phyloP scores from a whole-genome alignment of 2,329 filamentous ascomycete species.

The Didymosphaeria variabile region DNA sequence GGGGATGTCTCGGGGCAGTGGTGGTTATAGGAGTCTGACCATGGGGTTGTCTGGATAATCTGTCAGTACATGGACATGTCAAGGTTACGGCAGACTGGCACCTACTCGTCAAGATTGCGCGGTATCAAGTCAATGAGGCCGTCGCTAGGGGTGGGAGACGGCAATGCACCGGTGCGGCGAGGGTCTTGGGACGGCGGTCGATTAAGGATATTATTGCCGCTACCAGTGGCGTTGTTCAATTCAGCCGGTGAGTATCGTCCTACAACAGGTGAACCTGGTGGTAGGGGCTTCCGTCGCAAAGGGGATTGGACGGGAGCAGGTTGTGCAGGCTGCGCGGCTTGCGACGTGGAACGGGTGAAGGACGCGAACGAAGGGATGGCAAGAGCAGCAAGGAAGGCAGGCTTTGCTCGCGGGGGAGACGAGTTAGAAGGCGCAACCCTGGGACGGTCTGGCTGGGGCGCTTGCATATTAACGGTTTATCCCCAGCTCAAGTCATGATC shows the following conservation, averaged over 20 bases:
- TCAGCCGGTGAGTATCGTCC: constrained; percentile 53
- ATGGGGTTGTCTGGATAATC: constrained; percentile 45
- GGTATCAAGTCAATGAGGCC: constrained; percentile 44
- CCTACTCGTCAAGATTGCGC: constrained; percentile 52
- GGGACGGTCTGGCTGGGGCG: constrained; percentile 30
- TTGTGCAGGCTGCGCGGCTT: constrained; percentile 52
- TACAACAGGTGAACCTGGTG: constrained; percentile 59
- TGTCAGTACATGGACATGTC: constrained; percentile 26
- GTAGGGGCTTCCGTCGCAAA: constrained; percentile 64
- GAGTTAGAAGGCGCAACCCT: constrained; percentile 32
- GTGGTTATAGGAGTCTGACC: constrained; percentile 41
- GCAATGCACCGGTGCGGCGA: constrained; percentile 35
- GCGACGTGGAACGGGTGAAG: constrained; percentile 52
- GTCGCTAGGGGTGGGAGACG: constrained; percentile 45
- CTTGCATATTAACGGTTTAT: constrained; percentile 45
- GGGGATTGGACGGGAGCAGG: constrained; percentile 45
- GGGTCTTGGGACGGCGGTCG: constrained; percentile 35
- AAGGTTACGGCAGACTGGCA: constrained; percentile 10
- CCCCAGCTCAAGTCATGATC: constrained; percentile 40
- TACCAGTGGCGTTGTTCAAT: constrained; percentile 52
- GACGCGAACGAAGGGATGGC: constrained; percentile 55
- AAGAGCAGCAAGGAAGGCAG: constrained; percentile 51
- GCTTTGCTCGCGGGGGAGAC: constrained; percentile 43
- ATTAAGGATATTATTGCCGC: constrained; percentile 18
- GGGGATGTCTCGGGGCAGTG: constrained; percentile 33